phyloP scores from a whole-genome alignment of 2,329 filamentous ascomycete species.

The Rhynchosporium secalis region DNA sequence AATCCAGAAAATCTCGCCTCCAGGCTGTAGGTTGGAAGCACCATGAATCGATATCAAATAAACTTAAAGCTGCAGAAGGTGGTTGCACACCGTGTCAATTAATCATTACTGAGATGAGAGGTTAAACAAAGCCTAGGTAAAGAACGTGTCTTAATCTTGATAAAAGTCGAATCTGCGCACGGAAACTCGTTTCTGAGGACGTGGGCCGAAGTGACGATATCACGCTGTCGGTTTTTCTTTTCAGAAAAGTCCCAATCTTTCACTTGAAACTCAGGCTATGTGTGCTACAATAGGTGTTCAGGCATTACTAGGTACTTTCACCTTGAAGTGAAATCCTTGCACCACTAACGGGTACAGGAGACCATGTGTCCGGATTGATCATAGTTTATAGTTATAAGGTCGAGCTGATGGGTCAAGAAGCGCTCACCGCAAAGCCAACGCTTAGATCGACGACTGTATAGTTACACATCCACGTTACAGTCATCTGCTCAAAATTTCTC shows the following conservation, averaged over 20 bases:
- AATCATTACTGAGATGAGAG: neutral
- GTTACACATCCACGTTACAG: too few relatives aligned
- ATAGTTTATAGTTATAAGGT: too few relatives aligned
- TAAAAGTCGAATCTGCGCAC: neutral
- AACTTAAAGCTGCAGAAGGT: neutral
- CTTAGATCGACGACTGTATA: too few relatives aligned
- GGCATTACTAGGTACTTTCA: neutral
- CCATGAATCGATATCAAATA: neutral
- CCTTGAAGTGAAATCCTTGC: conserved; percentile 13
- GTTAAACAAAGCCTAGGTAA: neutral
- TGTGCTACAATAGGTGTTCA: neutral
- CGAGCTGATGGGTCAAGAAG: too few relatives aligned
- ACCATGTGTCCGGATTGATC: too few relatives aligned
- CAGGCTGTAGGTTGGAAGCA: neutral
- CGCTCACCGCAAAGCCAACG: too few relatives aligned
- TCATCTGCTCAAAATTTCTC: too few relatives aligned
- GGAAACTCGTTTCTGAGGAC: neutral
- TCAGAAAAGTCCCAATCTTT: neutral
- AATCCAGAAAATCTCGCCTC: neutral
- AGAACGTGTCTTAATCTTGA: neutral
- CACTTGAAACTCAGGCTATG: neutral
- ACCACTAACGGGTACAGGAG: neutral
- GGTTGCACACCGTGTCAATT: neutral
- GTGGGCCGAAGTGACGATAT: too few relatives aligned
- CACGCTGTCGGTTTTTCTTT: neutral